phyloP scores from a whole-genome alignment of 2,329 filamentous ascomycete species.

The Colletotrichum godetiae region DNA sequence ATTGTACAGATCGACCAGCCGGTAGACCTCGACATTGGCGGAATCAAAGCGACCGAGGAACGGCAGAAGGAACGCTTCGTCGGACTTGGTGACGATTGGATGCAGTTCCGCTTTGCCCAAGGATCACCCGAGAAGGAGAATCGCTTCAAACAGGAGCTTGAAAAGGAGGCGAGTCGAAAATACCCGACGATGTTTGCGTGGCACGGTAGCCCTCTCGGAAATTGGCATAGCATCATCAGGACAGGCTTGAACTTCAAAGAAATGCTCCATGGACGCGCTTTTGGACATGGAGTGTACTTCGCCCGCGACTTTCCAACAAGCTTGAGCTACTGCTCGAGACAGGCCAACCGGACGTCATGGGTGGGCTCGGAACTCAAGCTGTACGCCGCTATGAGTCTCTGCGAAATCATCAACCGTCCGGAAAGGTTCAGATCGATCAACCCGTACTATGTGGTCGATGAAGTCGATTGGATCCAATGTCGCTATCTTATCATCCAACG shows the following conservation, averaged over 20 bases:
- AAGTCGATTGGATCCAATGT: conserved; percentile 90
- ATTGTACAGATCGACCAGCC: conserved; percentile 78
- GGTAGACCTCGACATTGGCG: conserved; percentile 24
- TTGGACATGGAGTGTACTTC: conserved; percentile 86
- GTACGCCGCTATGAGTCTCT: conserved; percentile 74
- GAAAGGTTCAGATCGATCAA: conserved; percentile 63
- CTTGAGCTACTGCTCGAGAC: conserved; percentile 53
- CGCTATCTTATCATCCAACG: conserved; percentile 77
- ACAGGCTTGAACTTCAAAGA: conserved; percentile 81
- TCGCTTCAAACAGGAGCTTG: conserved; percentile 74
- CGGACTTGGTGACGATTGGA: conserved; percentile 70
- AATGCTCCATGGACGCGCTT: conserved; percentile 73
- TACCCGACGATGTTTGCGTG: conserved; percentile 85
- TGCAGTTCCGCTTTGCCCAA: conserved; percentile 90
- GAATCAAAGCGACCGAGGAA: not conserved
- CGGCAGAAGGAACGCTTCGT: conserved; percentile 63
- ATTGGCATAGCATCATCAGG: conserved; percentile 93
- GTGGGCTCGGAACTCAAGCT: conserved; percentile 73
- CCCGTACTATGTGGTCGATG: conserved; percentile 78
- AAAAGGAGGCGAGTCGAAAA: conserved; percentile 50
- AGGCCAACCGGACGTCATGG: conserved; percentile 66
- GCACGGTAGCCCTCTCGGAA: conserved; percentile 81
- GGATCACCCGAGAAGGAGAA: conserved; percentile 89
- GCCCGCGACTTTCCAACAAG: conserved; percentile 70
- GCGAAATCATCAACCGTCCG: conserved; percentile 85